Base-by-base conservation (phyloP, 2,329 filamentous ascomycete genomes). In the Juglanconis sp. region DNA sequence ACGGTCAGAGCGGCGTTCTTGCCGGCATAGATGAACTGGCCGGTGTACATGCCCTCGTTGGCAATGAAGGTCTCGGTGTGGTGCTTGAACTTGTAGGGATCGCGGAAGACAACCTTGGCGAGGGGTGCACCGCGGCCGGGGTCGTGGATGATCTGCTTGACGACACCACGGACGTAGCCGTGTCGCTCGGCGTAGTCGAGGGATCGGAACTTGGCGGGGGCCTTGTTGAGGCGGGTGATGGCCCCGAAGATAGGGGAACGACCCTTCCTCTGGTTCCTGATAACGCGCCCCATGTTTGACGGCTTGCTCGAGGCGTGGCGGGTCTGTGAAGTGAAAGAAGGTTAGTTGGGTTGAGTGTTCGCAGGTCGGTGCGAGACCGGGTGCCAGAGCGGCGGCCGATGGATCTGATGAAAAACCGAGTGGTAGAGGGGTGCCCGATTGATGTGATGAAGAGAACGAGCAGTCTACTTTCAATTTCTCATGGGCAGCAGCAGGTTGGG, bases 31-130 rank as follows among this genome's bases (percentile, higher is more conserved):
- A 99, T 92, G 87, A 99, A 99, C 83, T 99, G 95, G 79, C 95
- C 95, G 70, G 95, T 97, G 91, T 98, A 99, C 93, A 98, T 97
- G 85, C 95, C 95, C 87, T 98, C 95, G 84, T 98, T 99, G 82
- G 95, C 95, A 77, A 99, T 99, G 89, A 99, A 97, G 72, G 95
- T 99, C 89, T 99, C 93, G 80, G 90, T 94, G 79, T 92, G 84
- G 78, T 93, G 89, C 89, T 96, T 96, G 90, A 91, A 98, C 81
- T 88, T 87, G 90, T 99, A 99, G 74, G 95, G 92, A 82, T 96
- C 91, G 74, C 95, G 93, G 91, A 99, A 99, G 73, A 87, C 83
- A 76, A 99, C 93, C 82, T 91, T 92, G 78, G 95, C 95, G 76
- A 99, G 91, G 73, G 95, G 95, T 81, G 96, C 92, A 84, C 95